Evolutionary conservation across 1,284 basidiomycete genomes (phyloP).

Genomic region (Bjerkandera adusta): DNA sequence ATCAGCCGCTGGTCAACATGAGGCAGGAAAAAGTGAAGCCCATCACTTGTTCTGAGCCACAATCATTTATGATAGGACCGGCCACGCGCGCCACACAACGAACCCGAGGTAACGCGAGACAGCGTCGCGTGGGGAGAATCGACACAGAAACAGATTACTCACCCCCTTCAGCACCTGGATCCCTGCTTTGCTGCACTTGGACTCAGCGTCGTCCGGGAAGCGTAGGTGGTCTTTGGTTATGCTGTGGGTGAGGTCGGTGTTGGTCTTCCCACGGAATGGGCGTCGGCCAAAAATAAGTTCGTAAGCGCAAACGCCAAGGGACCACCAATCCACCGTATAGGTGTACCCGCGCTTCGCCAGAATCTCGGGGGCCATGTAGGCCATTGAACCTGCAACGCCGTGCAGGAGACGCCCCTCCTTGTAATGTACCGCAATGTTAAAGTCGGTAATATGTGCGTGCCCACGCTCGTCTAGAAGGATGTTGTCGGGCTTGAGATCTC

Average conservation of each 20-base stretch:
- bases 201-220: slow-evolving; percentile 77
- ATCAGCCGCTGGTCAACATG: no score
- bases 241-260: slow-evolving; percentile 84
- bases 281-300: slow-evolving; percentile 90
- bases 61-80: not conserved
- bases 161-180: slow-evolving; percentile 69
- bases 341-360: slow-evolving; percentile 83
- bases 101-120: not conserved
- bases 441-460: slow-evolving; percentile 96
- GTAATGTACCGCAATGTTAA: slow-evolving; percentile 98
- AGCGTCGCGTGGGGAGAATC: not conserved
- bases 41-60: no score
- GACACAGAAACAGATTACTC: slow-evolving; percentile 27
- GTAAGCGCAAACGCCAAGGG: slow-evolving; percentile 88
- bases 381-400: slow-evolving; percentile 98
- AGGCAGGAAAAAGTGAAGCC: no score
- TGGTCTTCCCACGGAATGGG: slow-evolving; percentile 91
- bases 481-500: slow-evolving; percentile 97
- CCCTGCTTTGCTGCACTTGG: slow-evolving; percentile 65
- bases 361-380: slow-evolving; percentile 98
- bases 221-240: slow-evolving; percentile 77
- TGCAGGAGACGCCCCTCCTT: slow-evolving; percentile 80
- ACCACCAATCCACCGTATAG: slow-evolving; percentile 96
- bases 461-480: slow-evolving; percentile 94
- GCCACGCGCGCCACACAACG: not conserved